Evolutionary conservation across 2,329 filamentous ascomycete genomes (phyloP).

Genomic region (Colletotrichum sp.): DNA sequence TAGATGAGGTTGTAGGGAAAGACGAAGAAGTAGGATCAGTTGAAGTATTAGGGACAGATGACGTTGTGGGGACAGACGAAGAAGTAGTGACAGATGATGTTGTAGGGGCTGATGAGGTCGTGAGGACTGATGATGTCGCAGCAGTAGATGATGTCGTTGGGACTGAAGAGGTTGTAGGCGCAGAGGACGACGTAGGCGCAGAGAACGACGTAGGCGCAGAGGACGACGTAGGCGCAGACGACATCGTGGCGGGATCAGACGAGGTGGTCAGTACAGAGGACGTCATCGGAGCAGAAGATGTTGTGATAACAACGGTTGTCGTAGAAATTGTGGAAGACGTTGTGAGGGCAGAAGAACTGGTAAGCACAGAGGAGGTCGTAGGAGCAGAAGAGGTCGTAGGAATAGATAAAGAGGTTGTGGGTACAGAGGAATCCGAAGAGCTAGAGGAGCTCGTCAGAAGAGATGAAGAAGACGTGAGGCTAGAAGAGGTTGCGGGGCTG

Average conservation of each 20-base stretch:
- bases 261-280: neutral
- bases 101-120: neutral
- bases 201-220: too few relatives aligned
- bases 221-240: neutral
- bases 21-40: neutral
- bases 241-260: neutral
- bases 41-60: neutral
- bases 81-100: too few relatives aligned
- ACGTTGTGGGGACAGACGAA: neutral
- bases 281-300: neutral
- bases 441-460: neutral
- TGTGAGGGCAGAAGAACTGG: neutral
- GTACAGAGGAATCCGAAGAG: neutral
- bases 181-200: too few relatives aligned
- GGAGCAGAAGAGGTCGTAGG: neutral
- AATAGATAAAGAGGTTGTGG: neutral
- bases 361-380: neutral
- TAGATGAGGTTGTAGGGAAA: neutral
- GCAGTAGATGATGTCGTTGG: too few relatives aligned
- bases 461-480: neutral
- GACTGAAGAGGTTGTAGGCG: too few relatives aligned
- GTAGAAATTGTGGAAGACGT: neutral
- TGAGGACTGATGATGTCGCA: neutral
- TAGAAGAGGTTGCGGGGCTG: fast-evolving
- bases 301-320: neutral